Evolutionary conservation across 441 rosid species (phyloP), one percentile per base, ranked within the genome.

Genomic region (Syzygium syzygioides): DNA sequence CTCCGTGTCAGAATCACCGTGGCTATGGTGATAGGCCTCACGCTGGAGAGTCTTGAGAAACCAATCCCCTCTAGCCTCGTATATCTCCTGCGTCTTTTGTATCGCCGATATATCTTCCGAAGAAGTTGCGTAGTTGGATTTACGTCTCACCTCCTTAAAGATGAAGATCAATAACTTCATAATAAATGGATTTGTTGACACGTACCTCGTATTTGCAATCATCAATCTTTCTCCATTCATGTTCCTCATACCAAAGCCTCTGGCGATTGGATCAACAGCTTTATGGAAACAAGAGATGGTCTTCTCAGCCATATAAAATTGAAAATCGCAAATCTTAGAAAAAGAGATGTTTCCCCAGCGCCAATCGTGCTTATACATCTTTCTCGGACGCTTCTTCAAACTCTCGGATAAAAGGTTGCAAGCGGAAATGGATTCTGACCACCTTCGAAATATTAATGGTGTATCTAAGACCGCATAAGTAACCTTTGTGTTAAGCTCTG

Each of bases 221-320:
- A 4, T n/a, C n/a, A 14, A 12, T 59, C n/a, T 2, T 26, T 26
- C 23, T 56, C 0, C 28, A 23, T 56, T 12, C 28, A 4, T 52
- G 12, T 0, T 0, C 62, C n/a, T 0, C 0, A 5, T 0, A 57
- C 0, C n/a, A 0, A 0, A 59, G 7, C 64, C 15, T 59, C 0
- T 0, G 26, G 30, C 0, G 15, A 59, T 26, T 26, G 30, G 6
- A 14, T 26, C 64, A 59, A n/a, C n/a, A 11, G 1, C 30, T 59
- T 12, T 30, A 59, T 59, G 30, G 30, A 59, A 59, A 28, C 3
- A 59, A 1, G 64, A 26, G 64, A 0, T 26, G 30, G 12, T 59
- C n/a, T 59, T 59, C 64, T 26, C 15, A 59, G 0, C 64, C 64
- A 59, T 59, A 26, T 0, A 3, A 3, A 59, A 59, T 59, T 15